Evolutionary conservation across 805 yeast genomes (phyloP), one percentile per base, ranked within the genome.

Genomic region (Spathaspora gorwiae): DNA sequence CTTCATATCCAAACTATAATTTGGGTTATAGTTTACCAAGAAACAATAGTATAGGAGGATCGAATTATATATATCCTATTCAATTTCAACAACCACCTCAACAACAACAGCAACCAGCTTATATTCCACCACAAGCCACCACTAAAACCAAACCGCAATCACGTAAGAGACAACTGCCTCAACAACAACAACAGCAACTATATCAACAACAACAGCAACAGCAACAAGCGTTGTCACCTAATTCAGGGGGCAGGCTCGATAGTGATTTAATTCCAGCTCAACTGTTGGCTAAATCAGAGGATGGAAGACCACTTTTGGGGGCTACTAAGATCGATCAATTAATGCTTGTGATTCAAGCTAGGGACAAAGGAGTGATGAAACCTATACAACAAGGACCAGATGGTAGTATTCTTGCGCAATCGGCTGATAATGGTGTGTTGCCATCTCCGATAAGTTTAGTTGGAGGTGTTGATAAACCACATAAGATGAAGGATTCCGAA

Each of bases 321-420:
- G 89, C 90, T 3, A 90, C 96, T 0, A 87, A 87, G 58, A 87
- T 90, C 26, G 98, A 90, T 65, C 95, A 85, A 56, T 69, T 90
- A 56, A 89, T 90, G 97, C 72, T 90, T 40, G 87, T 89, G 34
- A 85, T 90, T 44, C 96, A 90, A 62, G 95, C 96, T 0, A 75
- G 95, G 42, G 86, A 84, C 48, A 84, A 86, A 51, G 87, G 90
- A 7, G 73, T 83, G 26, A 79, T 79, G n/a, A 77, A 81, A 9
- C 78, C 74, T 40, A 82, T 86, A 36, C 73, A 75, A 40, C 83
- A 80, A 49, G 79, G 83, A 1, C 78, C 78, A 7, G 90, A 84
- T 62, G 95, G 95, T 1, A 78, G 82, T 33, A 73, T 84, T 27
- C 57, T 83, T 44, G 87, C 81, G 3, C 52, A 71, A 5, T 59